Conservation (phyloP, 2,329 filamentous ascomycete genomes). For the Sclerotinia minor region DNA sequence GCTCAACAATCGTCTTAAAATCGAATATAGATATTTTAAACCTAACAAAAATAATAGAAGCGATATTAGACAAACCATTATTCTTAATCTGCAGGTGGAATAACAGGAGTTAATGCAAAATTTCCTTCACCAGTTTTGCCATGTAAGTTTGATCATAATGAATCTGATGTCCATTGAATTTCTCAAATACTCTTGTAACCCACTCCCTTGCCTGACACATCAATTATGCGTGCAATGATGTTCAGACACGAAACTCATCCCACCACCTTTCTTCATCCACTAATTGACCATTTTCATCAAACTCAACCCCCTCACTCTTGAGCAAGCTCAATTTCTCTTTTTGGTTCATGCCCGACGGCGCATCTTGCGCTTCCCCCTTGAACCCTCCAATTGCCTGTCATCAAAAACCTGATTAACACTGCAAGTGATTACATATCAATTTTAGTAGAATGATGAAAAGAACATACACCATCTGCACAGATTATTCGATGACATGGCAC, state of each 20-base stretch:
- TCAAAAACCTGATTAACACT: background rate
- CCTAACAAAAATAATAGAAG: too few relatives aligned
- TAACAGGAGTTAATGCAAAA: background rate
- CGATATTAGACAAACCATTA: too few relatives aligned
- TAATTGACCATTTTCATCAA: conserved; percentile 7
- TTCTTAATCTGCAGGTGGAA: too few relatives aligned
- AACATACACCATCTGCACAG: conserved; percentile 52
- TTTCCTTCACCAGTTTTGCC: too few relatives aligned
- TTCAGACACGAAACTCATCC: conserved; percentile 2
- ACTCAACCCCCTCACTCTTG: conserved; percentile 10
- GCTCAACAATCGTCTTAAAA: too few relatives aligned
- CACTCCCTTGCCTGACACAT: background rate
- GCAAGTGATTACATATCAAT: background rate
- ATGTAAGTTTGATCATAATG: background rate
- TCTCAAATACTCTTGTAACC: background rate
- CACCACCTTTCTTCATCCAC: conserved; percentile 4
- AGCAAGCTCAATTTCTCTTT: conserved; percentile 45
- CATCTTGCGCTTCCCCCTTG: conserved; percentile 52
- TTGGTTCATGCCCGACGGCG: conserved; percentile 51
- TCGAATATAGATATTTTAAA: too few relatives aligned
- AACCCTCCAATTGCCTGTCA: conserved; percentile 49
- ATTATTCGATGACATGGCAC: conserved; percentile 64
- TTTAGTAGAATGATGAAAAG: background rate
- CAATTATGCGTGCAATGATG: background rate
- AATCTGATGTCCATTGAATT: background rate